phyloP scores from a whole-genome alignment of 2,329 filamentous ascomycete genomes.

The Purpureocillium lavendulum region DNA sequence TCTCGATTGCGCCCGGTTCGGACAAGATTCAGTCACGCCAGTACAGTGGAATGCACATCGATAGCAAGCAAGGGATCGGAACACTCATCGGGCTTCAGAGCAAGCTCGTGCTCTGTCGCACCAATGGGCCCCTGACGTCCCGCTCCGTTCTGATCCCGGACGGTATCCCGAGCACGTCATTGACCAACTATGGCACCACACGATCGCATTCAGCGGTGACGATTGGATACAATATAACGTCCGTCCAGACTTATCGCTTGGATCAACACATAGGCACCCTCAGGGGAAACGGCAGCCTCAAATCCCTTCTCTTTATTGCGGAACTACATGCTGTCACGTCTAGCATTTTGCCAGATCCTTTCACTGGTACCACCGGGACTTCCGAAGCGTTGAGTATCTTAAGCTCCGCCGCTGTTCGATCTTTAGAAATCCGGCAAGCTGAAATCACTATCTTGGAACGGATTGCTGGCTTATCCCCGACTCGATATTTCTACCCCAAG shows the following conservation, averaged over 20 bases:
- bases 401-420: constrained; percentile 35
- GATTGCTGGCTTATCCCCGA: not conserved
- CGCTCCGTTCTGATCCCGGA: constrained; percentile 28
- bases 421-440: constrained; percentile 12
- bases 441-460: not conserved
- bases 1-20: constrained; percentile 23
- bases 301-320: constrained; percentile 39
- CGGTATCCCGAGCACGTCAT: constrained; percentile 12
- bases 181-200: not conserved
- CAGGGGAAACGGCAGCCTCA: constrained; percentile 37
- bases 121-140: constrained; percentile 8
- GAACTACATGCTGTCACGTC: constrained; percentile 47
- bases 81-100: constrained; percentile 39
- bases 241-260: constrained; percentile 34
- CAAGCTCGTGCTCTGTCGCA: constrained; percentile 35
- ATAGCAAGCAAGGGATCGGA: constrained; percentile 35
- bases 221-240: constrained; percentile 14
- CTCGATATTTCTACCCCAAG: not conserved
- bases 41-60: constrained; percentile 40
- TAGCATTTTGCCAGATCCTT: constrained; percentile 34
- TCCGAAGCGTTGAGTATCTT: constrained; percentile 42
- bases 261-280: constrained; percentile 39
- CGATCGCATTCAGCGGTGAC: constrained; percentile 23
- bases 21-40: constrained; percentile 33
- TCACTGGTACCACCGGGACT: constrained; percentile 41